A percentile compares a stretch with the other conserved stretches of the same genome.
Evolutionary conservation across 2,329 filamentous ascomycete species (phyloP).

Genomic region (Ceratocystis papillata): DNA sequence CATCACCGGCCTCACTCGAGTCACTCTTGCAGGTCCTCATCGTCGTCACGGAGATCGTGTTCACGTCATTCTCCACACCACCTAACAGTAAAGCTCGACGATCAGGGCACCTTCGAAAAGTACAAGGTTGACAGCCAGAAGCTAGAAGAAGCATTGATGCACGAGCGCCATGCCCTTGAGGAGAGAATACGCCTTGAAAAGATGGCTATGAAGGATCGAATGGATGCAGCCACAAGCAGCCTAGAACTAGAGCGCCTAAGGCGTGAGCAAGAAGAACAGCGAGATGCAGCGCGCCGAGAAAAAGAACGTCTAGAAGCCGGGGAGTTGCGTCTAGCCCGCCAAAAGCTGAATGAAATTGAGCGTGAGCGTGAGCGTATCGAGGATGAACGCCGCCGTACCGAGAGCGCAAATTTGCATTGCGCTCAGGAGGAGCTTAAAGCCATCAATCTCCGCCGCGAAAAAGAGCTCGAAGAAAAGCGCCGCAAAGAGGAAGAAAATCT

Average conservation of each 20-base stretch:
- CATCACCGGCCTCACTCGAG: background rate
- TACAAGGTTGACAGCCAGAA: background rate
- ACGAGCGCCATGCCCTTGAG: background rate
- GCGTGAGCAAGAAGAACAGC: constrained; percentile 5
- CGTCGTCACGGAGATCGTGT: background rate
- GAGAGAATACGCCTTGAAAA: constrained; percentile 6
- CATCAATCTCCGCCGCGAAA: constrained; percentile 38
- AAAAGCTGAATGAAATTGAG: constrained; percentile 30
- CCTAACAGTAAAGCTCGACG: background rate
- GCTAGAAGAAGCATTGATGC: background rate
- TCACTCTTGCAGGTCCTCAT: background rate
- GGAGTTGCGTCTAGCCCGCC: constrained; percentile 35
- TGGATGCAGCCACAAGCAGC: background rate
- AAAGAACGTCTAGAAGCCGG: constrained; percentile 33
- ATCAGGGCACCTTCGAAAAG: background rate
- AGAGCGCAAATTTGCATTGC: constrained; percentile 37
- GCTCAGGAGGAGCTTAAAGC: constrained; percentile 41
- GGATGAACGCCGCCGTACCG: constrained; percentile 34
- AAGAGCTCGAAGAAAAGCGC: constrained; percentile 35
- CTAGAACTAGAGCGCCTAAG: constrained; percentile 16
- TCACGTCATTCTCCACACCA: background rate
- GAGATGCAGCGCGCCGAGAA: constrained; percentile 10
- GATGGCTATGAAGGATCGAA: constrained; percentile 9
- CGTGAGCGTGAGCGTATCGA: constrained; percentile 29
- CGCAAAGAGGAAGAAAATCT: constrained; percentile 31